Conservation (phyloP, 306 rosid genomes). For the Fragaria nilgerrensis region DNA sequence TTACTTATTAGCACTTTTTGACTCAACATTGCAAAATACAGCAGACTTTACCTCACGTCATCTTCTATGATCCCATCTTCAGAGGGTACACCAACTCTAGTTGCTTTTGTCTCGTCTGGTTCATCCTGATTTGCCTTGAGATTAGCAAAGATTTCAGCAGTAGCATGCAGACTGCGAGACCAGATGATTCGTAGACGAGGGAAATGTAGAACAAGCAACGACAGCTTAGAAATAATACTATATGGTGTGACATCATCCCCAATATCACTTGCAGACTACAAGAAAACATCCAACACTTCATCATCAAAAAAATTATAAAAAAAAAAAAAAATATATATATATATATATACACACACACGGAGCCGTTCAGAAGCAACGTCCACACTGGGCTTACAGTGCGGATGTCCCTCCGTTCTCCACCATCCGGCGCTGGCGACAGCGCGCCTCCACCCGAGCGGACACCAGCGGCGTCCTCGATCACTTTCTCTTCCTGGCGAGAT, state of each 20-base stretch:
- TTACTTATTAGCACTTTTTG: neutral
- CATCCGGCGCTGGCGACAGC: no score
- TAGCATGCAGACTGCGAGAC: constrained; percentile 94
- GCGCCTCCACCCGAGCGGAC: no score
- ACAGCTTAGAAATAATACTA: constrained; percentile 86
- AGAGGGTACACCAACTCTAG: constrained; percentile 93
- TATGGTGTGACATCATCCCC: constrained; percentile 93
- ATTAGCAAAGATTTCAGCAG: constrained; percentile 84
- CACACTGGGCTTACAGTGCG: no score
- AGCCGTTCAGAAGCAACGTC: no score
- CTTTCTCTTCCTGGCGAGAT: no score
- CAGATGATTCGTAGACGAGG: constrained; percentile 91
- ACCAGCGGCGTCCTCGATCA: no score
- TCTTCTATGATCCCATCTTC: constrained; percentile 89
- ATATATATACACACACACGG: neutral
- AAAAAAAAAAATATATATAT: neutral
- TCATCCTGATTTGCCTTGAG: constrained; percentile 93
- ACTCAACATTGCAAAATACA: neutral
- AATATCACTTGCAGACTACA: constrained; percentile 91
- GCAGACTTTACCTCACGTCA: constrained; percentile 68
- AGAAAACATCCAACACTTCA: constrained; percentile 18
- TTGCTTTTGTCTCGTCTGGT: constrained; percentile 83
- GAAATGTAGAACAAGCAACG: constrained; percentile 82
- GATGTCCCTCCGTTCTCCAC: no score
- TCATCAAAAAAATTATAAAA: no score